Evolutionary conservation across 1,139 yeast species (phyloP), one percentile per base, ranked within the genome.

Genomic region (Taiozyma sp.): DNA sequence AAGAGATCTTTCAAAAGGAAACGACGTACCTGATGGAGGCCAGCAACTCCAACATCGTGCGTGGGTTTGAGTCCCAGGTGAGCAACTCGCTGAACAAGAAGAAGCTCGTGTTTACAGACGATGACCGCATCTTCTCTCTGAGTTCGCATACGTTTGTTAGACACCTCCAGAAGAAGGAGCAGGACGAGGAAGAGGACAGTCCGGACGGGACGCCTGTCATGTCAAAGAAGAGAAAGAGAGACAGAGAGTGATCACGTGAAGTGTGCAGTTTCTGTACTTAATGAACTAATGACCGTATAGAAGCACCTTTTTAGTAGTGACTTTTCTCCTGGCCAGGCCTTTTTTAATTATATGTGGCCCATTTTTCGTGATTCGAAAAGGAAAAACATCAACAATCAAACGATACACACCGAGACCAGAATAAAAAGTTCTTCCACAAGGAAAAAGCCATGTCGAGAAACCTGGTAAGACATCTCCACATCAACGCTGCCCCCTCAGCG

Each of bases 111-210:
- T 81, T 85, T 64, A 79, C 82, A 0, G 96, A 89, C 56, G 88
- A 85, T 43, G 98, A 91, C 62, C 81, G 96, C 47, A 79, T 91
- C 8, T 91, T 91, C 69, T 86, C 95, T 43, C 70, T 88, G 64
- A 84, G 95, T 53, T 85, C 95, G 3, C 82, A 86, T 1, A 80
- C 83, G 28, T 88, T 82, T 61, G 80, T 85, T 47, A 83, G 84
- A 65, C 80, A 79, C 48, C 68, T 81, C 54, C 77, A 77, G 68
- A 79, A 75, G 58, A 66, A 63, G 43, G 61, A 61, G 19, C 62
- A 60, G 29, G 63, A 59, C 21, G 63, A 62, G 9, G 63, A 60
- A 2, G 63, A 55, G 3, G 59, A 54, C 11, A 56, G 61, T 41
- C 50, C 48, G 2, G 62, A 56, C 16, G 54, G 60, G 39, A 56